Evolutionary conservation across 139 green algal species (phyloP).

Genomic region (Ettlia oleoabundans): DNA sequence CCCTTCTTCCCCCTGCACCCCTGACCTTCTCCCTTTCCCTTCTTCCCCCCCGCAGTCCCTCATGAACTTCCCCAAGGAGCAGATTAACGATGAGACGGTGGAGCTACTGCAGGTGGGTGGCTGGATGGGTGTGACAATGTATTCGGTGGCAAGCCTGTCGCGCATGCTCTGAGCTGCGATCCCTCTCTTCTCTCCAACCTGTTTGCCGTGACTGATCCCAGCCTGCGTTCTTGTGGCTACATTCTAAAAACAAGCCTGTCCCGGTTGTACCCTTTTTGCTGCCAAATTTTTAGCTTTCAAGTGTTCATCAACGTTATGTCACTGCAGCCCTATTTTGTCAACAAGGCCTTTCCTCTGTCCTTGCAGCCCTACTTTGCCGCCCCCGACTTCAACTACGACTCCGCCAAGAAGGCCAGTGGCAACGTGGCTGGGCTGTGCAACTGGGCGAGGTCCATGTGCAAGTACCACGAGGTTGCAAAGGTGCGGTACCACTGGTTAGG

Average conservation of each 20-base stretch:
- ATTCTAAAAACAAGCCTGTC: too few relatives aligned
- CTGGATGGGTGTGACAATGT: neutral
- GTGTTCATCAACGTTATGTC: too few relatives aligned
- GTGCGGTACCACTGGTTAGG: slow-evolving; percentile 14
- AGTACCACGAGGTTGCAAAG: slow-evolving; percentile 91
- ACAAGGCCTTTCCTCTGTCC: too few relatives aligned
- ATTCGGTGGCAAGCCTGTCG: too few relatives aligned
- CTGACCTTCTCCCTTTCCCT: neutral
- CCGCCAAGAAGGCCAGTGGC: slow-evolving; percentile 83
- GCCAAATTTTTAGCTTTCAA: too few relatives aligned
- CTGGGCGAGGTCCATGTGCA: slow-evolving; percentile 94
- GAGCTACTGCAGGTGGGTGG: slow-evolving; percentile 71
- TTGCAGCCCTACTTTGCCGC: slow-evolving; percentile 87
- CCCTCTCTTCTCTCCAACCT: too few relatives aligned
- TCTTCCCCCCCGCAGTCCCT: slow-evolving; percentile 47
- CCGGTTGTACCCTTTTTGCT: too few relatives aligned
- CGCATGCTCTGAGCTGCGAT: too few relatives aligned
- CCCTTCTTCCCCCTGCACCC: neutral
- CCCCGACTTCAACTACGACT: slow-evolving; percentile 93
- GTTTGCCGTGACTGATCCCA: too few relatives aligned
- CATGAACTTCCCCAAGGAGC: slow-evolving; percentile 95
- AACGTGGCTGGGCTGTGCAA: slow-evolving; percentile 94
- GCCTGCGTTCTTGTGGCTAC: too few relatives aligned
- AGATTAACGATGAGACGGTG: slow-evolving; percentile 92
- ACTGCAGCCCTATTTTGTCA: too few relatives aligned